Conservation (phyloP, 768 basidiomycete genomes). For the Panus rudis region DNA sequence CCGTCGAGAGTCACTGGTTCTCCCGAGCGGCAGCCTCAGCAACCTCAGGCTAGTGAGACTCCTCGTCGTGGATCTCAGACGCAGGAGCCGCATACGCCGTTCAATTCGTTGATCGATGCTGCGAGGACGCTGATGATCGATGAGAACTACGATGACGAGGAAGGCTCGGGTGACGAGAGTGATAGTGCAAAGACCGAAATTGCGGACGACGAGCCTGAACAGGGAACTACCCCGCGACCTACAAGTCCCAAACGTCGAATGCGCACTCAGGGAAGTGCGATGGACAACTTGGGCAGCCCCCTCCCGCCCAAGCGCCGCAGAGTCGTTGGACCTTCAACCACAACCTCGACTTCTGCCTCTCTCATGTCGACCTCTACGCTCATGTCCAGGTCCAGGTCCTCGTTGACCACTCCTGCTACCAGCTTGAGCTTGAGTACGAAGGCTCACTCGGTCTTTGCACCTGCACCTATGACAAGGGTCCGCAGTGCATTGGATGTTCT, state of each 20-base stretch:
- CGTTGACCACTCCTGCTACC: conserved; percentile 1
- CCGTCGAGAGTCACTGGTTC: not conserved
- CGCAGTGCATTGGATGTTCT: conserved; percentile 57
- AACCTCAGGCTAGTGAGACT: conserved; percentile 15
- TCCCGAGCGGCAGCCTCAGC: not conserved
- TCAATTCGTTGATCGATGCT: conserved; percentile 56
- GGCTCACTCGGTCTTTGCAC: not conserved
- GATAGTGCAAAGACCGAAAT: conserved; percentile 18
- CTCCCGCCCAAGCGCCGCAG: conserved; percentile 5
- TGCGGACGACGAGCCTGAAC: conserved; percentile 11
- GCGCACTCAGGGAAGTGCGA: not conserved
- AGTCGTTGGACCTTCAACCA: not conserved
- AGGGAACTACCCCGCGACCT: conserved; percentile 19
- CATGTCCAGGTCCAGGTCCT: conserved; percentile 15
- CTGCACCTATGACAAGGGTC: conserved; percentile 28
- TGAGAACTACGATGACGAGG: conserved; percentile 21
- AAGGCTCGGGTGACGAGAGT: not conserved
- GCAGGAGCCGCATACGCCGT: conserved; percentile 40
- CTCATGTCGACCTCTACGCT: not conserved
- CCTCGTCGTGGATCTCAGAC: conserved; percentile 7
- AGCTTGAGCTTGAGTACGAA: not conserved
- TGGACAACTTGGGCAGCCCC: not conserved
- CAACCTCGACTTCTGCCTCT: not conserved
- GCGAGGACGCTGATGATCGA: conserved; percentile 51
- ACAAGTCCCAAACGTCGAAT: not conserved